phyloP scores from a whole-genome alignment of 2,329 filamentous ascomycete genomes.

The Ascosphaera acerosa region DNA sequence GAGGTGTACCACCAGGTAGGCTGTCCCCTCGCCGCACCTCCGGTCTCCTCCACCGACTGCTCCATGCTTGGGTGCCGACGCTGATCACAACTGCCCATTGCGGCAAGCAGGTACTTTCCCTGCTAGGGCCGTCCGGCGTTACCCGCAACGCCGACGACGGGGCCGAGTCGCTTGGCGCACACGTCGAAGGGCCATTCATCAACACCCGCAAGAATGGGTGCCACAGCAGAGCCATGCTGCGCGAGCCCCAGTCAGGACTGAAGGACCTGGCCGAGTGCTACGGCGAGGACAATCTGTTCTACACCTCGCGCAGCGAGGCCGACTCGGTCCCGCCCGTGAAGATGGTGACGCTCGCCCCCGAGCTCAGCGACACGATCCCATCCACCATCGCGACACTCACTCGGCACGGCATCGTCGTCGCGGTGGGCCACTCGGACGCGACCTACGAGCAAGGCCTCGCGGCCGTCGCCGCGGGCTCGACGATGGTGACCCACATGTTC shows the following conservation, averaged over 20 bases:
- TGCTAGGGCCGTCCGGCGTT: slow-evolving; percentile 44
- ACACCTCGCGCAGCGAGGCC: slow-evolving; percentile 1
- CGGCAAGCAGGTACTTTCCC: slow-evolving; percentile 35
- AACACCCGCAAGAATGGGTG: slow-evolving; percentile 64
- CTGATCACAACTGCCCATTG: no score
- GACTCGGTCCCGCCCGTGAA: slow-evolving; percentile 26
- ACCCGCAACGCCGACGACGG: slow-evolving; percentile 37
- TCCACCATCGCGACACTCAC: slow-evolving; percentile 40
- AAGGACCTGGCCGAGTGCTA: slow-evolving; percentile 30
- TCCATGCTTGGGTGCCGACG: slow-evolving; percentile 60
- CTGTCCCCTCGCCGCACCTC: slow-evolving; percentile 35
- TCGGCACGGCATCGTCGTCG: slow-evolving; percentile 42
- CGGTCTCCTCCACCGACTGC: slow-evolving; percentile 87
- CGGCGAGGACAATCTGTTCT: slow-evolving; percentile 38
- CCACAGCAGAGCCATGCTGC: slow-evolving; percentile 50
- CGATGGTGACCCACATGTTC: slow-evolving; percentile 83
- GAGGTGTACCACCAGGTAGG: slow-evolving; percentile 54
- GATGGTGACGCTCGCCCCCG: slow-evolving; percentile 70
- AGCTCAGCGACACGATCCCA: slow-evolving; percentile 44
- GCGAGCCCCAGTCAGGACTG: slow-evolving; percentile 32
- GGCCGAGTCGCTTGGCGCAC: slow-evolving; percentile 67
- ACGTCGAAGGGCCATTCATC: slow-evolving; percentile 79
- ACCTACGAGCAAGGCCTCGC: slow-evolving; percentile 57
- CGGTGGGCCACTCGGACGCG: slow-evolving; percentile 68
- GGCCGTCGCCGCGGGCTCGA: slow-evolving; percentile 48